Percentiles rank a stretch among this genome's conserved stretches.
Conservation (phyloP, 2,329 filamentous ascomycete genomes). For the Xylariaceae sp. region DNA sequence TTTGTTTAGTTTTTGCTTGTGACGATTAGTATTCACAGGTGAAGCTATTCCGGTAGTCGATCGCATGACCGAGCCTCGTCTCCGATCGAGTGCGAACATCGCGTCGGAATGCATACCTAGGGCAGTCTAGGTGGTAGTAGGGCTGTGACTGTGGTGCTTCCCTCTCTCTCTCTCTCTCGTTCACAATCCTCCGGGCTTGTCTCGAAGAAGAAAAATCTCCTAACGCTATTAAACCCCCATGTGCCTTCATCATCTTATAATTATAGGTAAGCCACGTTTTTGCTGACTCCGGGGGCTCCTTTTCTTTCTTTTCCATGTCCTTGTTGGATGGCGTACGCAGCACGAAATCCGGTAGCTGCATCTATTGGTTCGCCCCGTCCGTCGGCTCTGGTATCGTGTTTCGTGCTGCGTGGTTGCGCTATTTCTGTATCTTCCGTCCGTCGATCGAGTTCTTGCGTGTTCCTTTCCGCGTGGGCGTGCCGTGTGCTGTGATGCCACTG, state of each 20-base stretch:
- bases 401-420: background rate
- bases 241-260: background rate
- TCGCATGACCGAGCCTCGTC: slow-evolving; percentile 4
- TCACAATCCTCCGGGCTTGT: slow-evolving; percentile 1
- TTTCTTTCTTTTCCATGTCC: background rate
- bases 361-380: background rate
- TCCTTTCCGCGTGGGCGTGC: background rate
- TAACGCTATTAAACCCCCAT: background rate
- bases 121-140: background rate
- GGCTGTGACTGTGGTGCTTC: slow-evolving; percentile 1
- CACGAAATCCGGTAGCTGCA: background rate
- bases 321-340: no score
- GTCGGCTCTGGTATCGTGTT: background rate
- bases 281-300: background rate
- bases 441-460: background rate
- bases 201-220: background rate
- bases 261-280: slow-evolving; percentile 10
- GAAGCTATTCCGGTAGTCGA: no score
- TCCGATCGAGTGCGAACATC: slow-evolving; percentile 9
- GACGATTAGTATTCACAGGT: no score
- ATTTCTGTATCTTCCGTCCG: slow-evolving; percentile 1
- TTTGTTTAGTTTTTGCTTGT: no score
- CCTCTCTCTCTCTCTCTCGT: background rate
- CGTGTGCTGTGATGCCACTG: slow-evolving; percentile 5
- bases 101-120: background rate